Percentiles rank a stretch among this genome's conserved stretches.
phyloP scores from a whole-genome alignment of 2,329 filamentous ascomycete species.

The Cryphonectria carpinicola region DNA sequence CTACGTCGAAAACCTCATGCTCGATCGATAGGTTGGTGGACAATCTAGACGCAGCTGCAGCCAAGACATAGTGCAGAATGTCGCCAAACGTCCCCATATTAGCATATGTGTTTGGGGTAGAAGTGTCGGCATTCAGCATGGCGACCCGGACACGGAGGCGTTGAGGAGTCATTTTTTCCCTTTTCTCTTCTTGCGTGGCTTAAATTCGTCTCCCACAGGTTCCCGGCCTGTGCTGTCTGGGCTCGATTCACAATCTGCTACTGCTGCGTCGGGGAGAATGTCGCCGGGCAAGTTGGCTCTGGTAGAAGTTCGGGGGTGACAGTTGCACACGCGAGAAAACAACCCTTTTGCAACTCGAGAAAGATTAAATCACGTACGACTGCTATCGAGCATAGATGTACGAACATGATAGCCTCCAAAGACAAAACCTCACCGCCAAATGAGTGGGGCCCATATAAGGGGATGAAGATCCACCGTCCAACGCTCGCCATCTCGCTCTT shows the following conservation, averaged over 20 bases:
- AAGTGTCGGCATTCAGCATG: slow-evolving; percentile 27
- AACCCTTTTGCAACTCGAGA: not conserved
- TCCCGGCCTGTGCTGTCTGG: not conserved
- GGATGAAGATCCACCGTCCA: slow-evolving; percentile 19
- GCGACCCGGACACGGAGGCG: slow-evolving; percentile 14
- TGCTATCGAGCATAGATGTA: not conserved
- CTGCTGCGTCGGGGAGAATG: not conserved
- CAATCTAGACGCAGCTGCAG: slow-evolving; percentile 10
- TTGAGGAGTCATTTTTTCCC: not conserved
- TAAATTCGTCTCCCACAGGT: not conserved
- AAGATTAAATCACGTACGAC: not conserved
- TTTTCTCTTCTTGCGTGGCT: not conserved
- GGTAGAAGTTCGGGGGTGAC: not conserved
- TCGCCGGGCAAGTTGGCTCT: not conserved
- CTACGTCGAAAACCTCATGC: slow-evolving; percentile 21
- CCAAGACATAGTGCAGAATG: slow-evolving; percentile 20
- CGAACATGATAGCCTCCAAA: not conserved
- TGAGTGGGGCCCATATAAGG: slow-evolving; percentile 19
- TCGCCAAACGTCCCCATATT: slow-evolving; percentile 23
- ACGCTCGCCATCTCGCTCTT: not conserved
- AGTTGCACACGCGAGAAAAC: not conserved
- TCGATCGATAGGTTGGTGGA: not conserved
- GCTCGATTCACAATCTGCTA: not conserved
- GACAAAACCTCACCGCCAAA: slow-evolving; percentile 24
- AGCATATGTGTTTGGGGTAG: slow-evolving; percentile 21